These are phyloP conservation scores for Tetrapyrgos nigripes DNA, from an alignment of 1,284 basidiomycete genomes.

Conservation along the genomic window DNA sequence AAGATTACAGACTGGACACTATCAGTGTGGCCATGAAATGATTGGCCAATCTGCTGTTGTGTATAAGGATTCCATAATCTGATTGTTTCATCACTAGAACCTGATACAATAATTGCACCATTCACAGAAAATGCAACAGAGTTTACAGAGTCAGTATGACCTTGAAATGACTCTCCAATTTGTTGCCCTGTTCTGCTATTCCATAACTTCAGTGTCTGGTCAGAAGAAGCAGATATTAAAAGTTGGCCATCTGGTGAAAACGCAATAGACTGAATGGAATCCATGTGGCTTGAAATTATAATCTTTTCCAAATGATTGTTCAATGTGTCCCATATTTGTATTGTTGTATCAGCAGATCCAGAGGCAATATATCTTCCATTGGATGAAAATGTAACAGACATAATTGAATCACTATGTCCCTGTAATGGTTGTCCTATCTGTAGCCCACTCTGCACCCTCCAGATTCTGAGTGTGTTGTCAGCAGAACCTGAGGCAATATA, in stretches of 20 bases:
- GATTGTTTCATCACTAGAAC: conserved; percentile 6
- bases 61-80: conserved; percentile 8
- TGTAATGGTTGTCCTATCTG: too few relatives aligned
- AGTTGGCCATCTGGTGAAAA: neutral
- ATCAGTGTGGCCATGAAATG: neutral
- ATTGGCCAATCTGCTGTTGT: neutral
- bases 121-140: conserved; percentile 10
- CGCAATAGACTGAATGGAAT: conserved; percentile 3
- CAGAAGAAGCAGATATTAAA: conserved; percentile 4
- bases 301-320: neutral
- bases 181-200: neutral
- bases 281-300: too few relatives aligned
- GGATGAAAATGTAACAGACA: conserved; percentile 11
- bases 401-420: too few relatives aligned
- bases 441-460: conserved; percentile 37
- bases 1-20: neutral
- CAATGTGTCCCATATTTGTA: conserved; percentile 1
- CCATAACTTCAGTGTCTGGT: conserved; percentile 7
- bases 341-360: neutral
- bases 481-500: conserved; percentile 21
- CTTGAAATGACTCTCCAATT: neutral
- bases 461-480: conserved; percentile 19
- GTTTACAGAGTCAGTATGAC: neutral
- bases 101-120: conserved; percentile 1
- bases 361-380: conserved; percentile 4